A percentile compares a stretch with the other conserved stretches of the same genome.
These are phyloP conservation scores for Westerdykella aurantiaca DNA, from an alignment of 2,329 filamentous ascomycete genomes.

Conservation along the genomic window DNA sequence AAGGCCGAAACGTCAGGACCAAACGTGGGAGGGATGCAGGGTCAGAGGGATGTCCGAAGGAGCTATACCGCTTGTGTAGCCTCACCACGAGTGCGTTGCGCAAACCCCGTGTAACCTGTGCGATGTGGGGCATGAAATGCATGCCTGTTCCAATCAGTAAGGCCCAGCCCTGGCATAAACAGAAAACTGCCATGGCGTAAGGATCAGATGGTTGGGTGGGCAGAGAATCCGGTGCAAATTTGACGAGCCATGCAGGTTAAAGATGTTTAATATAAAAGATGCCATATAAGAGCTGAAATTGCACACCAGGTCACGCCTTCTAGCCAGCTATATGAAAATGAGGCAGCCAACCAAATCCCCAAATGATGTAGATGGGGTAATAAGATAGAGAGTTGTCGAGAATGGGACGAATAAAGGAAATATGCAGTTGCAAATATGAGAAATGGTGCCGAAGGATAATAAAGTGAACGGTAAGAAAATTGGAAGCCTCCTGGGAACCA, in stretches of 20 bases:
- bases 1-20: conserved; percentile 2
- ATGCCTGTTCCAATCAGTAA: not conserved
- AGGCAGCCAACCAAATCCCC: too few relatives aligned
- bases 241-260: too few relatives aligned
- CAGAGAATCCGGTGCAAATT: too few relatives aligned
- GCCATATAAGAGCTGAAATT: conserved; percentile 2
- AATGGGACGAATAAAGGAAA: too few relatives aligned
- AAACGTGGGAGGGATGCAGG: not conserved
- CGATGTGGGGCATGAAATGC: not conserved
- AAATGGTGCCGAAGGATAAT: too few relatives aligned
- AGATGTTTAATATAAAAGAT: too few relatives aligned
- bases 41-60: not conserved
- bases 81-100: not conserved
- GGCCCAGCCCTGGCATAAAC: not conserved
- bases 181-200: not conserved
- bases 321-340: not conserved
- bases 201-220: not conserved
- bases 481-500: too few relatives aligned
- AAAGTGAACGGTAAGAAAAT: too few relatives aligned
- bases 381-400: too few relatives aligned
- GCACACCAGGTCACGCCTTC: not conserved
- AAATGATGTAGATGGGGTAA: too few relatives aligned
- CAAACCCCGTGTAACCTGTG: not conserved
- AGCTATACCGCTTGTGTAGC: conserved; percentile 2
- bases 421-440: too few relatives aligned